A percentile compares a stretch with the other conserved stretches of the same genome.
Evolutionary conservation across 305 asterid species (phyloP).

Genomic region (Fraxinus latifolia): DNA sequence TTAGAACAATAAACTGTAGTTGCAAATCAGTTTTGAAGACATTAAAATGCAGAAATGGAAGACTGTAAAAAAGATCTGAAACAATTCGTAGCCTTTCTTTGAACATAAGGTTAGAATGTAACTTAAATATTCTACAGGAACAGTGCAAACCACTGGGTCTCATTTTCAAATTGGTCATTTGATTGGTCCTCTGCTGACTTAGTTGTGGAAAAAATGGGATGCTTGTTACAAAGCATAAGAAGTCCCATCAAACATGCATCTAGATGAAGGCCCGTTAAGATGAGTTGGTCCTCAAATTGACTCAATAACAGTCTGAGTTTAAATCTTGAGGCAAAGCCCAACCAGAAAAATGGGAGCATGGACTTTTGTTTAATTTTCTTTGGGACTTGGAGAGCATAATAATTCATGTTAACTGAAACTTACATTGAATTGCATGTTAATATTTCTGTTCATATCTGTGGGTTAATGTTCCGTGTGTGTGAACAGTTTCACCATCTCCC

Average conservation of each 20-base stretch:
- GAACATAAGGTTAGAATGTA: neutral
- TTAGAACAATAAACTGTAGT: neutral
- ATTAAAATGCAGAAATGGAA: neutral
- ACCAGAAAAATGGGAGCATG: neutral
- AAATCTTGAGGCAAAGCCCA: neutral
- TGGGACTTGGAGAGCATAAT: neutral
- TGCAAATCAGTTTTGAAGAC: neutral
- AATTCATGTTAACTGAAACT: neutral
- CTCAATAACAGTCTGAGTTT: neutral
- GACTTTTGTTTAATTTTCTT: neutral
- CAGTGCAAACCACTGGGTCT: neutral
- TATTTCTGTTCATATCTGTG: constrained; percentile 5
- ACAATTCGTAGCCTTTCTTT: neutral
- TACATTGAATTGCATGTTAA: neutral
- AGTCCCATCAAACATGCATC: neutral
- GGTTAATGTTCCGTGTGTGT: neutral
- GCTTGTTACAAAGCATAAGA: neutral
- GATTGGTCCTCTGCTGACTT: neutral
- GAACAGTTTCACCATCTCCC: neutral
- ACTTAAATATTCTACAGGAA: neutral
- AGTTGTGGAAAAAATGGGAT: neutral
- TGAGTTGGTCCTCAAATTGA: neutral
- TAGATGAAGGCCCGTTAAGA: neutral
- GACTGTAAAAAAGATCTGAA: neutral
- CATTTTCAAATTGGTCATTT: neutral